phyloP scores from a whole-genome alignment of 371 early-diverging fungal genomes.

The Basidiobolus heterosporus region DNA sequence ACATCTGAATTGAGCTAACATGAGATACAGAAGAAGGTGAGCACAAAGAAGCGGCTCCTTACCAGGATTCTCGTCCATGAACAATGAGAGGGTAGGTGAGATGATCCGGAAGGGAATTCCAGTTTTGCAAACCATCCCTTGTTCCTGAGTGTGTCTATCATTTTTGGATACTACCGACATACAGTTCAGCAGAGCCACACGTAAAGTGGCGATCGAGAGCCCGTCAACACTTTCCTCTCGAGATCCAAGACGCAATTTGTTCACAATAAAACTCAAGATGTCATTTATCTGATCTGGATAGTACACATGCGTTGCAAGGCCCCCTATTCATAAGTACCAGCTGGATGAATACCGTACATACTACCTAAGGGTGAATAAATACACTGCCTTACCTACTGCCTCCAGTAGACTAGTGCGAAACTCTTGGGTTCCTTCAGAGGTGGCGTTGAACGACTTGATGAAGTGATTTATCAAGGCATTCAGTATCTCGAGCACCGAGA shows the following conservation, averaged over 20 bases:
- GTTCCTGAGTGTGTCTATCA: constrained; percentile 15
- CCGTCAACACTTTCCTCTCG: constrained; percentile 17
- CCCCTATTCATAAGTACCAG: constrained; percentile 20
- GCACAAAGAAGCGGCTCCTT: constrained; percentile 6
- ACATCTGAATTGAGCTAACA: neutral
- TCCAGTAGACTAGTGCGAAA: neutral
- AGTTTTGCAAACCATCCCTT: constrained; percentile 6
- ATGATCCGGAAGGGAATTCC: constrained; percentile 16
- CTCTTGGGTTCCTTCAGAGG: constrained; percentile 7
- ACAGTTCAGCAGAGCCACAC: constrained; percentile 16
- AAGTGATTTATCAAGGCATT: constrained; percentile 46
- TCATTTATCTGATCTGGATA: constrained; percentile 73
- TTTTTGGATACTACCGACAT: constrained; percentile 13
- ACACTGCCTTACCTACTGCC: too few relatives aligned
- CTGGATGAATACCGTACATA: too few relatives aligned
- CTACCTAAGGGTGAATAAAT: too few relatives aligned
- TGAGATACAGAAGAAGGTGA: neutral
- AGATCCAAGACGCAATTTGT: constrained; percentile 29
- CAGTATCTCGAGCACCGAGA: constrained; percentile 68
- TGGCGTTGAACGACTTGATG: constrained; percentile 20
- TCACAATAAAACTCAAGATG: constrained; percentile 52
- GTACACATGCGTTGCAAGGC: constrained; percentile 60
- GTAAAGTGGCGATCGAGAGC: constrained; percentile 20
- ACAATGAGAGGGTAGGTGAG: constrained; percentile 23
- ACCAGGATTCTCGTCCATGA: constrained; percentile 19